phyloP scores from a whole-genome alignment of 352 stramenopile genomes.

The Globisporangium apiculatum region DNA sequence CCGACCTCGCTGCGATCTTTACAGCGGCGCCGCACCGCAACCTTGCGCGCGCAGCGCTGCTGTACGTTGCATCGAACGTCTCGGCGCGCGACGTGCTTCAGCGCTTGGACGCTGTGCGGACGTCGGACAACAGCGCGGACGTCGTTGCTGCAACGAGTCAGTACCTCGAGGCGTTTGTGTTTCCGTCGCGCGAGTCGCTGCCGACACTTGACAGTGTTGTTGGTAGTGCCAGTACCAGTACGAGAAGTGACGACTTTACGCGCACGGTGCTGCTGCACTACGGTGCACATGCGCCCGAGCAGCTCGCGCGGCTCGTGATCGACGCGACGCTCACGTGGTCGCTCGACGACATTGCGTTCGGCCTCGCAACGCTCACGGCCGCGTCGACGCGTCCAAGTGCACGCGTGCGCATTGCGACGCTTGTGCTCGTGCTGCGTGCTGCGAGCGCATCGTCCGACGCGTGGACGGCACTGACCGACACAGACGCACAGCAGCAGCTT shows the following conservation, averaged over 20 bases:
- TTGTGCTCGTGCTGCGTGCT: slow-evolving; percentile 59
- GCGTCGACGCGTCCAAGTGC: slow-evolving; percentile 38
- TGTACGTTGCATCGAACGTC: slow-evolving; percentile 72
- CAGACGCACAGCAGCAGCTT: slow-evolving; percentile 1
- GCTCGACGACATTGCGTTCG: slow-evolving; percentile 61
- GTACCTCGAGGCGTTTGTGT: slow-evolving; percentile 78
- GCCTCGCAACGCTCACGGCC: slow-evolving; percentile 36
- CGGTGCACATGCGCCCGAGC: slow-evolving; percentile 62
- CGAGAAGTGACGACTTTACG: slow-evolving; percentile 31
- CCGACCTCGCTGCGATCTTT: slow-evolving; percentile 56
- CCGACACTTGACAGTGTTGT: slow-evolving; percentile 7
- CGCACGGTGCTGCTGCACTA: slow-evolving; percentile 66
- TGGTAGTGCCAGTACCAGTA: slow-evolving; percentile 6
- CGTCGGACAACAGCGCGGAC: slow-evolving; percentile 30
- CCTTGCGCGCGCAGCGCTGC: slow-evolving; percentile 47
- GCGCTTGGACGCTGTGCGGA: slow-evolving; percentile 40
- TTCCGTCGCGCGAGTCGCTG: slow-evolving; percentile 31
- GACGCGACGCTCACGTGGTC: slow-evolving; percentile 70
- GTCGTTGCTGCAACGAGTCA: slow-evolving; percentile 49
- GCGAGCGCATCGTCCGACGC: slow-evolving; percentile 16
- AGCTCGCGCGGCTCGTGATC: slow-evolving; percentile 62
- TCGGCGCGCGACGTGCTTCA: slow-evolving; percentile 48
- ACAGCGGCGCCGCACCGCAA: slow-evolving; percentile 44
- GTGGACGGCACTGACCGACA: slow-evolving; percentile 21
- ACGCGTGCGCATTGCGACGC: slow-evolving; percentile 48